These are phyloP conservation scores for Dothiorella sarmentorum DNA, from an alignment of 2,329 filamentous ascomycete species.

Conservation along the genomic window DNA sequence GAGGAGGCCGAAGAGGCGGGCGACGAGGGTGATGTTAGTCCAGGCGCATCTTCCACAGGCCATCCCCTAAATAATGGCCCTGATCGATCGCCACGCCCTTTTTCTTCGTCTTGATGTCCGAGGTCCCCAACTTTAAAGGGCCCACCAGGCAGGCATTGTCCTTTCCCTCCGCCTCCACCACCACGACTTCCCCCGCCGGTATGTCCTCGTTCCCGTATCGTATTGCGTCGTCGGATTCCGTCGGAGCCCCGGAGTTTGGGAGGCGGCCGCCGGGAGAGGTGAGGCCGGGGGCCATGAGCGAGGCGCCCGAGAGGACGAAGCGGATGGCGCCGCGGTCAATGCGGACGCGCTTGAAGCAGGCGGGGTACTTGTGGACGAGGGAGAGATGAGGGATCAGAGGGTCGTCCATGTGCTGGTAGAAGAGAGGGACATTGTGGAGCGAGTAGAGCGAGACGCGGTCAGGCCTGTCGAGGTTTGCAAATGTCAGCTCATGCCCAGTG, in stretches of 20 bases:
- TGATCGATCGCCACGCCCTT: constrained; percentile 94
- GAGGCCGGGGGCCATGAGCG: constrained; percentile 92
- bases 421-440: constrained; percentile 72
- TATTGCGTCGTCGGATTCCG: constrained; percentile 37
- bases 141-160: constrained; percentile 86
- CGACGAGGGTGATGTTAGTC: constrained; percentile 40
- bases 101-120: constrained; percentile 88
- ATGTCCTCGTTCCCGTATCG: constrained; percentile 62
- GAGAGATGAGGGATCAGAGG: constrained; percentile 82
- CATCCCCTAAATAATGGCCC: constrained; percentile 90
- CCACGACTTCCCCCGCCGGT: constrained; percentile 77
- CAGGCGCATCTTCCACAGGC: constrained; percentile 73
- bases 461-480: constrained; percentile 49
- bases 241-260: constrained; percentile 52
- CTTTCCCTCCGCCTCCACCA: constrained; percentile 91
- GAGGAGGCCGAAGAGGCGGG: not conserved
- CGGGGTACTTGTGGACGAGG: constrained; percentile 85
- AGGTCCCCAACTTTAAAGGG: constrained; percentile 75
- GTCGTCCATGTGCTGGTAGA: constrained; percentile 81
- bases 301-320: constrained; percentile 89
- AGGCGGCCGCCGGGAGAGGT: constrained; percentile 79
- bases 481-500: not conserved
- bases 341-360: constrained; percentile 76
- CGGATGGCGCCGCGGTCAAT: constrained; percentile 96
- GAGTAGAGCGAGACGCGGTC: constrained; percentile 89